Conservation (phyloP, 2,329 filamentous ascomycete genomes). For the Nannizziopsis barbatae region DNA sequence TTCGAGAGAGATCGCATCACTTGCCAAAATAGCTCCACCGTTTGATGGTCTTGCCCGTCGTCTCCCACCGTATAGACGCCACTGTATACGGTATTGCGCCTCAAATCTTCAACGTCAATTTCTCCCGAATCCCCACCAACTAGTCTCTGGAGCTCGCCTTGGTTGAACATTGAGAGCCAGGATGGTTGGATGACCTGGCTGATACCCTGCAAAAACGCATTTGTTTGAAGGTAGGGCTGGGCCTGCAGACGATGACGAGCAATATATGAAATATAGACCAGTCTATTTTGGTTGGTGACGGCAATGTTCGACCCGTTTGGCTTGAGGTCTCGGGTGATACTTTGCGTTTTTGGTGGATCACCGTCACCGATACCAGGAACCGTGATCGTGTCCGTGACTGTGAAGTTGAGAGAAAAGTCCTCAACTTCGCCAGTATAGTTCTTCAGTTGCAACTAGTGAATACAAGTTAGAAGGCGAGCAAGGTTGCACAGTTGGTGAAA, state of each 20-base stretch:
- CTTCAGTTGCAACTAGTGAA: conserved; percentile 54
- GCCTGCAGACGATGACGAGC: conserved; percentile 73
- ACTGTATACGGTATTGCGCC: conserved; percentile 72
- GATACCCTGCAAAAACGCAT: conserved; percentile 76
- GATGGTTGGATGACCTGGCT: conserved; percentile 77
- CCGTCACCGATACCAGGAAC: conserved; percentile 40
- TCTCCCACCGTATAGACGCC: conserved; percentile 85
- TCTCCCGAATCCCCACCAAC: conserved; percentile 77
- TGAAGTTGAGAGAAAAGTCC: conserved; percentile 77
- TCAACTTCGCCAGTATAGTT: conserved; percentile 72
- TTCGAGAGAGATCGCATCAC: conserved; percentile 70
- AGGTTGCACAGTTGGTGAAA: neutral
- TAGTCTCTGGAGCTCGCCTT: conserved; percentile 82
- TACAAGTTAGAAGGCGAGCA: neutral
- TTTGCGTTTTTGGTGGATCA: conserved; percentile 26
- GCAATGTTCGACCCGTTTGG: conserved; percentile 61
- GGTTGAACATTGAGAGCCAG: conserved; percentile 99
- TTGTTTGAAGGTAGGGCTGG: conserved; percentile 71
- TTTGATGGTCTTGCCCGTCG: conserved; percentile 74
- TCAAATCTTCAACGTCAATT: conserved; percentile 78
- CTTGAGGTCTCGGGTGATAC: conserved; percentile 58
- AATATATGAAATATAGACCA: conserved; percentile 89
- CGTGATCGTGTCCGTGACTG: conserved; percentile 59
- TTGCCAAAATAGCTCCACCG: conserved; percentile 79
- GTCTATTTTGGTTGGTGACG: conserved; percentile 84